Conservation (phyloP, 2,329 filamentous ascomycete species). For the Sphaerulina populicola region DNA sequence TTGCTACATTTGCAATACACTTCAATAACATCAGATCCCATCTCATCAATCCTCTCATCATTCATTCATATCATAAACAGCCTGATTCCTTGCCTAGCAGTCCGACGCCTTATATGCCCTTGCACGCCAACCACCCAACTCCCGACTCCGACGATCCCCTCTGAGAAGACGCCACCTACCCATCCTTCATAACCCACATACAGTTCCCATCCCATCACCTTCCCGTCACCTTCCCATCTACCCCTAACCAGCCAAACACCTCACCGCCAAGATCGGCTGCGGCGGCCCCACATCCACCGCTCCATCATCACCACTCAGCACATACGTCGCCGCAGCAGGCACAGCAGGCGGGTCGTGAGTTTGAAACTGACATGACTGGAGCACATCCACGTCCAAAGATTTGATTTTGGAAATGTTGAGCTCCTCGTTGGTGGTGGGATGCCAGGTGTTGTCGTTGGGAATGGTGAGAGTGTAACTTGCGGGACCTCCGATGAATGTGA, state of each 20-base stretch:
- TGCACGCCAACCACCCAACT: too few species aligned
- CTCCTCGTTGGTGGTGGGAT: constrained; percentile 1
- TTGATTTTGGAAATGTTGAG: constrained; percentile 10
- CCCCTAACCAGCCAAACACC: background rate
- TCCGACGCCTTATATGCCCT: too few species aligned
- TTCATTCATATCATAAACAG: too few species aligned
- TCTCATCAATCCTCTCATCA: too few species aligned
- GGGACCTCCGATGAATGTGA: constrained; percentile 9
- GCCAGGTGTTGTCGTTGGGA: background rate
- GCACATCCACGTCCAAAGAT: background rate
- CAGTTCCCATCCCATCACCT: too few species aligned
- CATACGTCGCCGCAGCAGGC: constrained; percentile 6
- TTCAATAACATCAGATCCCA: too few species aligned
- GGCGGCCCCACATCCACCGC: constrained; percentile 9
- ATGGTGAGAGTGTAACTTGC: constrained; percentile 8
- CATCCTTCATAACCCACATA: too few species aligned
- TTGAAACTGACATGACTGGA: background rate
- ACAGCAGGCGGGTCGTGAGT: background rate
- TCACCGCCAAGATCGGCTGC: constrained; percentile 11
- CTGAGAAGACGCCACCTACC: too few species aligned
- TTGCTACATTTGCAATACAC: too few species aligned
- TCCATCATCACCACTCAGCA: background rate
- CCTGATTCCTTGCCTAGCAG: too few species aligned
- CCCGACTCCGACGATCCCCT: too few species aligned
- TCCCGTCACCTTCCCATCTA: too few species aligned